A percentile compares a stretch with the other conserved stretches of the same genome.
Conservation (phyloP, 2,329 filamentous ascomycete species). For the Chrysoporthe deuterocubensis region DNA sequence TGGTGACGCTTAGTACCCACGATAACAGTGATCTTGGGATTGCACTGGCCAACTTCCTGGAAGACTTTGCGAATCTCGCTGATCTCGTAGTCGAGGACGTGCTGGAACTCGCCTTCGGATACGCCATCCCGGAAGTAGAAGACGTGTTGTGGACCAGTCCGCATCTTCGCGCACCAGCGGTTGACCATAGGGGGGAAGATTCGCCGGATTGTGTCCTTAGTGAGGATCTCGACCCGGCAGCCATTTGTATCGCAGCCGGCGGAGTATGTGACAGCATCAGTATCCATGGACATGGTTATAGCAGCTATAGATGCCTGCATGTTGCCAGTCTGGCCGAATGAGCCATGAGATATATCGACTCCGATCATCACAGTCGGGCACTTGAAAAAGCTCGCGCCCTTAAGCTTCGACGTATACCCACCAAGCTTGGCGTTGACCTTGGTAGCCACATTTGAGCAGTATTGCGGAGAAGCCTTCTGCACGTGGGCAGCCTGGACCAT, state of each 20-base stretch:
- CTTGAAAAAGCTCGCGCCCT: slow-evolving; percentile 46
- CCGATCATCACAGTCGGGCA: slow-evolving; percentile 82
- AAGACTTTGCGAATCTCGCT: slow-evolving; percentile 67
- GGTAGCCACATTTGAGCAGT: slow-evolving; percentile 92
- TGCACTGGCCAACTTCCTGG: slow-evolving; percentile 39
- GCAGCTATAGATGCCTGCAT: slow-evolving; percentile 74
- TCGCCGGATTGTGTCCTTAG: slow-evolving; percentile 63
- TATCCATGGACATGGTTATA: slow-evolving; percentile 81
- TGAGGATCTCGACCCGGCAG: slow-evolving; percentile 78
- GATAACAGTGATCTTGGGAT: slow-evolving; percentile 78
- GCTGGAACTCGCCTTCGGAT: slow-evolving; percentile 80
- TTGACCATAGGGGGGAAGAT: slow-evolving; percentile 68
- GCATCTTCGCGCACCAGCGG: slow-evolving; percentile 65
- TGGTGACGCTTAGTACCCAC: slow-evolving; percentile 94
- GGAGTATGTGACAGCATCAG: slow-evolving; percentile 72
- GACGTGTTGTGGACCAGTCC: slow-evolving; percentile 70
- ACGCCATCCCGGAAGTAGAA: slow-evolving; percentile 96
- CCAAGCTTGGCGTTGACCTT: slow-evolving; percentile 97
- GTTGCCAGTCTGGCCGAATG: slow-evolving; percentile 62
- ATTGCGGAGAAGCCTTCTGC: slow-evolving; percentile 72
- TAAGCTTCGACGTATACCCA: slow-evolving; percentile 67
- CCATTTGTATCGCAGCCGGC: slow-evolving; percentile 85
- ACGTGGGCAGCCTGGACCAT: slow-evolving; percentile 77
- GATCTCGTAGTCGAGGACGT: slow-evolving; percentile 82
- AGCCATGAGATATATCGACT: slow-evolving; percentile 85